Evolutionary conservation across 257 asterid species (phyloP), one percentile per base, ranked within the genome.

Genomic region (Scutellaria minor): DNA sequence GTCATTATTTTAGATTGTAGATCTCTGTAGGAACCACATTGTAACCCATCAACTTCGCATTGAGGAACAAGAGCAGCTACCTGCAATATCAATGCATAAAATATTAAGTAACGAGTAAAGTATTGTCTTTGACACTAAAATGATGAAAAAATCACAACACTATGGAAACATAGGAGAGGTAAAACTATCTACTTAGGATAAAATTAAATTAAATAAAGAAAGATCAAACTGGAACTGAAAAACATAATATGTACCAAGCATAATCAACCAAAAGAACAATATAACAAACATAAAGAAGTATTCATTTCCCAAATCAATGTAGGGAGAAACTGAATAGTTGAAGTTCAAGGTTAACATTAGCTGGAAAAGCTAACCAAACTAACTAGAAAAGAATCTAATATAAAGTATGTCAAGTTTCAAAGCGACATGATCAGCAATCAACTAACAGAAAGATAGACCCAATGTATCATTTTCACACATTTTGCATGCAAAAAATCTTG

Each of bases 51-150:
- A 50, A 88, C 83, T 74, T 92, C 96, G 71, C 66, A 80, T 80
- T 84, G 96, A 69, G 99, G 98, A 80, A 88, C 82, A 73, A 95
- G 96, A 69, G 99, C 99, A 67, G 99, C 99, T n/a, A 94, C 98
- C 97, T 91, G 86, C 76, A 80, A 81, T 64, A 72, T 77, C 7
- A n/a, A 47, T 42, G 64, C 66, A 79, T 35, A 60, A 71, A 74
- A 59, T 48, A 76, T 20, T 18, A 77, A 2, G 15, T 37, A 9
- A 46, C 3, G 2, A 24, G 55, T 56, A 24, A 5, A 56, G 37
- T 31, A 31, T 31, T 31, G 37, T 31, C 37, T 31, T 31, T 31
- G 37, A 31, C 37, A 65, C 15, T 4, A 73, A 15, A 14, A 24
- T 24, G 24, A 27, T 73, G 14, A n/a, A 9, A 27, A 50, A 42